Evolutionary conservation across 2,329 filamentous ascomycete genomes (phyloP).

Genomic region (Aspergillus niger): DNA sequence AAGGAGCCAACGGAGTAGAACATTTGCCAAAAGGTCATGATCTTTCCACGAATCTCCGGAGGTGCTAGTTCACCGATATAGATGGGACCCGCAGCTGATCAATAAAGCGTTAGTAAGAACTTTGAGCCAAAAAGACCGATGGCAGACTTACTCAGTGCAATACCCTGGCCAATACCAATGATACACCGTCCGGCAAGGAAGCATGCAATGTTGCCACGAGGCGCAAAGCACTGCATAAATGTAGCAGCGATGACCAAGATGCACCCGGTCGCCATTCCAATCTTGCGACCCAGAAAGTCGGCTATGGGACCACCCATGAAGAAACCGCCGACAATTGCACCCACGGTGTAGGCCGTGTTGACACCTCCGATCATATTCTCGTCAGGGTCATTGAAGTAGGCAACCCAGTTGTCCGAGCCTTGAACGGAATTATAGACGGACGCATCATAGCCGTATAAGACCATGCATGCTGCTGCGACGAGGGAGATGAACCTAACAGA

Average conservation of each 20-base stretch:
- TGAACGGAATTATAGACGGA: constrained; percentile 74
- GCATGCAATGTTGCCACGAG: constrained; percentile 60
- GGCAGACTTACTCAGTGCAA: constrained; percentile 57
- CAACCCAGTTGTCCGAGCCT: constrained; percentile 66
- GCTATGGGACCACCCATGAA: constrained; percentile 67
- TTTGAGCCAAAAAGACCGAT: background rate
- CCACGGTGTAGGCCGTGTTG: constrained; percentile 71
- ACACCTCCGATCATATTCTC: constrained; percentile 56
- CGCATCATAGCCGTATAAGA: constrained; percentile 73
- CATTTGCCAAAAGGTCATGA: constrained; percentile 71
- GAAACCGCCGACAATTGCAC: constrained; percentile 69
- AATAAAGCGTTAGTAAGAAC: constrained; percentile 2
- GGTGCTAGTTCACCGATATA: constrained; percentile 71
- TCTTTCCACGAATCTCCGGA: constrained; percentile 63
- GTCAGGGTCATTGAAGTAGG: constrained; percentile 58
- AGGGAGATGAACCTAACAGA: constrained; percentile 63
- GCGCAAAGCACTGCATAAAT: constrained; percentile 68
- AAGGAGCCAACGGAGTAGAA: constrained; percentile 68
- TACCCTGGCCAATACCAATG: constrained; percentile 70
- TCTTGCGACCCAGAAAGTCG: constrained; percentile 63
- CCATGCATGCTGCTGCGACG: constrained; percentile 72
- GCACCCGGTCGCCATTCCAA: constrained; percentile 67
- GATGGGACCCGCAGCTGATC: constrained; percentile 63
- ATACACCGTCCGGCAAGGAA: constrained; percentile 70
- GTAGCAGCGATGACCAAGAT: constrained; percentile 67